These are phyloP conservation scores for Phaseolus coccineus DNA, from an alignment of 331 rosid species.

Conservation along the genomic window DNA sequence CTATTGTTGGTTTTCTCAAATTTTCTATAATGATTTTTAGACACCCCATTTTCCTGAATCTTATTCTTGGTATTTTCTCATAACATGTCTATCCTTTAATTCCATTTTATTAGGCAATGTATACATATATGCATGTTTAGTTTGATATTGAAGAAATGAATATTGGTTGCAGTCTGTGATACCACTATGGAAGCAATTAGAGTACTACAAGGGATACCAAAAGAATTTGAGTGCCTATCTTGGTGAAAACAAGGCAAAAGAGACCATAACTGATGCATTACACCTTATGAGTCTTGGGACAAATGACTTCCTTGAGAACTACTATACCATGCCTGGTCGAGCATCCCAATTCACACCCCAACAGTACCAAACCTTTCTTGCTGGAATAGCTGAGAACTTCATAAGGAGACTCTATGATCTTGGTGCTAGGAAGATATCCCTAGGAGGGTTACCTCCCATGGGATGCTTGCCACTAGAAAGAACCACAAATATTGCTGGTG, in stretches of 20 bases:
- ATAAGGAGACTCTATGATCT: slow-evolving; percentile 61
- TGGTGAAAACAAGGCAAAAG: slow-evolving; percentile 61
- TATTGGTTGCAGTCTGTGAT: slow-evolving; percentile 75
- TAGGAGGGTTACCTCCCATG: slow-evolving; percentile 98
- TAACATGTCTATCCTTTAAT: background rate
- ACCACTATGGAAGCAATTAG: slow-evolving; percentile 83
- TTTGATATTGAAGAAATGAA: background rate
- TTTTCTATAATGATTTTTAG: background rate
- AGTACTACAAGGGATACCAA: slow-evolving; percentile 76
- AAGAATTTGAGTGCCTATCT: slow-evolving; percentile 58
- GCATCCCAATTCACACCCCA: slow-evolving; percentile 57
- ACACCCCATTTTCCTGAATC: no score
- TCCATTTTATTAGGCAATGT: background rate
- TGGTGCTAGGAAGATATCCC: slow-evolving; percentile 87
- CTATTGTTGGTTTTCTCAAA: no score
- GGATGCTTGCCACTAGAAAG: slow-evolving; percentile 97
- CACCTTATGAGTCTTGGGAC: slow-evolving; percentile 83
- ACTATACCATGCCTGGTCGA: slow-evolving; percentile 70
- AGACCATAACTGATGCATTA: slow-evolving; percentile 62
- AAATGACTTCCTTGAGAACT: slow-evolving; percentile 90
- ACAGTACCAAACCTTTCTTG: slow-evolving; percentile 64
- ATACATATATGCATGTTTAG: background rate
- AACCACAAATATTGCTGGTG: slow-evolving; percentile 62
- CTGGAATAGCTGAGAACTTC: slow-evolving; percentile 71
- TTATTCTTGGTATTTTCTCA: background rate